phyloP scores from a whole-genome alignment of 2,329 filamentous ascomycete species.

The Sclerotinia spermophila region DNA sequence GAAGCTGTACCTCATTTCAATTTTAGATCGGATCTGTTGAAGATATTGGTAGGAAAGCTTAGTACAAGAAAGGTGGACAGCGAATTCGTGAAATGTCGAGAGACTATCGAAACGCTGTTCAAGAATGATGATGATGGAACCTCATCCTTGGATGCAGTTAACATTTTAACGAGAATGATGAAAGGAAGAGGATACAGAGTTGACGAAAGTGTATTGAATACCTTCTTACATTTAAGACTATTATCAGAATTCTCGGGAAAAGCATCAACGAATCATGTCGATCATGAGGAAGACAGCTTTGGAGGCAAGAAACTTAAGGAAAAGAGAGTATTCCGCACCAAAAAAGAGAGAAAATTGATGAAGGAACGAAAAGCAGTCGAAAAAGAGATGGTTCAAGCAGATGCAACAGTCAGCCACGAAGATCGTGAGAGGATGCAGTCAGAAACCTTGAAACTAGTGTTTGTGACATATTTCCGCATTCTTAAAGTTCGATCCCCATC shows the following conservation, averaged over 20 bases:
- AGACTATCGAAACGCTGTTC: constrained; percentile 79
- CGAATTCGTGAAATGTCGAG: constrained; percentile 73
- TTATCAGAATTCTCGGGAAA: constrained; percentile 85
- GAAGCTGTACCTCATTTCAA: constrained; percentile 93
- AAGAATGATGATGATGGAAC: constrained; percentile 84
- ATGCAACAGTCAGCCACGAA: constrained; percentile 87
- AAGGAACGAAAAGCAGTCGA: constrained; percentile 85
- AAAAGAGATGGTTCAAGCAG: constrained; percentile 89
- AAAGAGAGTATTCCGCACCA: constrained; percentile 83
- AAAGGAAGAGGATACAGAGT: constrained; percentile 78
- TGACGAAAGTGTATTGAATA: constrained; percentile 81
- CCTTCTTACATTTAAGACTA: constrained; percentile 84
- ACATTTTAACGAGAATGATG: constrained; percentile 85
- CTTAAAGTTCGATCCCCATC: constrained; percentile 76
- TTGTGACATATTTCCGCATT: constrained; percentile 91
- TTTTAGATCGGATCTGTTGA: constrained; percentile 82
- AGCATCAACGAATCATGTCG: constrained; percentile 73
- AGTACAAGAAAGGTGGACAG: constrained; percentile 67
- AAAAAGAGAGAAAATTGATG: constrained; percentile 75
- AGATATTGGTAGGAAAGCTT: constrained; percentile 81
- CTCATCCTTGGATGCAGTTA: constrained; percentile 80
- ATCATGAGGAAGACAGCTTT: constrained; percentile 47
- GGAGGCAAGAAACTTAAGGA: constrained; percentile 60
- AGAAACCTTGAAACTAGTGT: constrained; percentile 93
- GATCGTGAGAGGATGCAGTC: constrained; percentile 91